A percentile compares a stretch with the other conserved stretches of the same genome.
phyloP scores from a whole-genome alignment of 177 flowering plant species.

The Vitis hybrid region DNA sequence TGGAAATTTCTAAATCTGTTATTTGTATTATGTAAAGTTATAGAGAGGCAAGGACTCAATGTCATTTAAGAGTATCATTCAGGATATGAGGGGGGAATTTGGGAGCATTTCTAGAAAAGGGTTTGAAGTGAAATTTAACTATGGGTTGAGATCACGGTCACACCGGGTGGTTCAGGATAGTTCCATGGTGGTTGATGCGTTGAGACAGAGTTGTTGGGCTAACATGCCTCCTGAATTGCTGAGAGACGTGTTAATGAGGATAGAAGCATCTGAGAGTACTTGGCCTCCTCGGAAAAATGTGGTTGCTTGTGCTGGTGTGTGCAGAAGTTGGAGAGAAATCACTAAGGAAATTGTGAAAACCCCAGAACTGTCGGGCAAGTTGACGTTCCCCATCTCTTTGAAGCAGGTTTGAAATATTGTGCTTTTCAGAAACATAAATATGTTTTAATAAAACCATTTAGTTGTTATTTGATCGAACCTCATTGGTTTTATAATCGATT shows the following conservation, averaged over 20 bases:
- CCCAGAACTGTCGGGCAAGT: conserved; percentile 49
- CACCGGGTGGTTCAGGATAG: conserved; percentile 68
- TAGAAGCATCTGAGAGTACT: conserved; percentile 56
- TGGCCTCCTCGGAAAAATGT: conserved; percentile 69
- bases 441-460: background rate
- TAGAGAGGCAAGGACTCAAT: conserved; percentile 23
- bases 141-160: conserved; percentile 73
- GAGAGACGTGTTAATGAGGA: conserved; percentile 64
- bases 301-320: conserved; percentile 76
- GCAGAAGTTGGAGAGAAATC: conserved; percentile 73
- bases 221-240: conserved; percentile 75
- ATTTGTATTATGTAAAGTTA: background rate
- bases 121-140: conserved; percentile 66
- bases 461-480: background rate
- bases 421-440: background rate
- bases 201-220: conserved; percentile 76
- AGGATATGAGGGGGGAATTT: conserved; percentile 76
- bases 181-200: conserved; percentile 38
- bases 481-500: background rate
- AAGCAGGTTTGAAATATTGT: conserved; percentile 47
- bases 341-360: conserved; percentile 57
- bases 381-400: conserved; percentile 68
- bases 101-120: conserved; percentile 85
- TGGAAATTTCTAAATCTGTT: background rate
- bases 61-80: conserved; percentile 65